These are phyloP conservation scores for Aquilaria malaccensis DNA, from an alignment of 345 rosid species.

Conservation along the genomic window DNA sequence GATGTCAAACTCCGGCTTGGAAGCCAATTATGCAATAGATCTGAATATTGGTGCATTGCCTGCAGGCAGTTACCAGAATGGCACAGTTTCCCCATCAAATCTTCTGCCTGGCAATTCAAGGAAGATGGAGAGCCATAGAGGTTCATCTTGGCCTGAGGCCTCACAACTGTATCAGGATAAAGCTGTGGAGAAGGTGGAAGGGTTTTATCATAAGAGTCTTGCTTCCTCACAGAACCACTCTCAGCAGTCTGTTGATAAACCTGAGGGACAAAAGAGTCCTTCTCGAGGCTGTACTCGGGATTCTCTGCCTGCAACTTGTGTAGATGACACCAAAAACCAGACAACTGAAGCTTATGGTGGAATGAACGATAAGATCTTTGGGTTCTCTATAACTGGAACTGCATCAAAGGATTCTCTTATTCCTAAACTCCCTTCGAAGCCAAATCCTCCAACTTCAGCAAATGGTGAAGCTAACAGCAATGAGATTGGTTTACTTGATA, in stretches of 20 bases:
- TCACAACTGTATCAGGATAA: slow-evolving; percentile 18
- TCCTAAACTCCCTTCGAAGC: slow-evolving; percentile 9
- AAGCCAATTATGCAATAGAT: slow-evolving; percentile 28
- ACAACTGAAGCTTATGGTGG: slow-evolving; percentile 26
- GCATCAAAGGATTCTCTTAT: slow-evolving; percentile 23
- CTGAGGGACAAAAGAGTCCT: slow-evolving; percentile 22
- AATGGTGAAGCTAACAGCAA: slow-evolving; percentile 9
- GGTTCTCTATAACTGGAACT: slow-evolving; percentile 28
- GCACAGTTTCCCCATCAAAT: slow-evolving; percentile 9
- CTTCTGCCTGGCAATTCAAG: slow-evolving; percentile 8
- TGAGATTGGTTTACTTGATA: no score
- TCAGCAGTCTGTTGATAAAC: slow-evolving; percentile 21
- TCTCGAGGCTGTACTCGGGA: slow-evolving; percentile 26
- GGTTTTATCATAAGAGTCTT: slow-evolving; percentile 28
- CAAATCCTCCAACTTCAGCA: slow-evolving; percentile 8
- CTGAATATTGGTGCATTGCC: slow-evolving; percentile 26
- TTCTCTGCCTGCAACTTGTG: slow-evolving; percentile 27
- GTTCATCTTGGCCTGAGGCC: slow-evolving; percentile 43
- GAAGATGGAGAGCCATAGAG: slow-evolving; percentile 17
- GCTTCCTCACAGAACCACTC: slow-evolving; percentile 24
- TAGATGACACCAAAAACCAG: slow-evolving; percentile 21
- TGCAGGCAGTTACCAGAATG: slow-evolving; percentile 16
- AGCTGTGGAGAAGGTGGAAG: slow-evolving; percentile 25
- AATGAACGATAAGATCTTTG: slow-evolving; percentile 27
- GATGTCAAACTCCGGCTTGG: slow-evolving; percentile 15